Base-by-base conservation (phyloP, 495 filamentous ascomycete species). In the Neurospora pannonica region DNA sequence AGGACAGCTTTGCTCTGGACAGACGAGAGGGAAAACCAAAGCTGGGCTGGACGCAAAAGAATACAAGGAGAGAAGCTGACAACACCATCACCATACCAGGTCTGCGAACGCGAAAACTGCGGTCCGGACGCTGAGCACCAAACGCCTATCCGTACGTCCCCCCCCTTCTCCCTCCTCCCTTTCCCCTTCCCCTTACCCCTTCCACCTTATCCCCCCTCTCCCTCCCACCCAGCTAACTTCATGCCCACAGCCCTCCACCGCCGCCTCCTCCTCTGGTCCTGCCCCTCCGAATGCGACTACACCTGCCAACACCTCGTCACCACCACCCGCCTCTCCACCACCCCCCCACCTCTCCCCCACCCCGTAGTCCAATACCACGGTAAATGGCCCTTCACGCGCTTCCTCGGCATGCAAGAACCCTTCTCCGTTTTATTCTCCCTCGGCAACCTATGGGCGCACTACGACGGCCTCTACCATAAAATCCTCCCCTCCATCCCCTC, bases 301-400 rank as follows among this genome's bases (percentile, higher is more conserved):
- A 92, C 92, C 69, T 99, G 96, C 87, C 96, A 99, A 81, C 96
- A 97, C 86, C 92, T 97, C 82, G 87, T 96, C 71, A 98, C 96
- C 71, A 83, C 92, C 74, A 83, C 81, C 31, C 93, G 96, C 74
- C 82, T 93, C 70, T 85, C 88, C 43, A 0, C 4, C 48, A 60
- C 31, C 1, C 13, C 15, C 54, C 54, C 31, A 87, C 81, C 88
- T 48, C 71, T 74, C 0, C 79, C 78, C 0, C 85, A 88, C 38
- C 88, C 92, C 4, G 81, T 97, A 37, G 90, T 95, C 46, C 96
- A 99, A 85, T 99, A 93, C 86, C 95, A 99, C 85, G 96, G 97
- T n/a, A 99, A 99, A 89, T 99, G 96, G 96, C 96, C 96, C 38
- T 99, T 99, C 86, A 85, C 88, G 76, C 91, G 96, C 74, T 86